A percentile compares a stretch with the other conserved stretches of the same genome.
These are phyloP conservation scores for Penicillium sp. DNA, from an alignment of 2,329 filamentous ascomycete species.

Conservation along the genomic window DNA sequence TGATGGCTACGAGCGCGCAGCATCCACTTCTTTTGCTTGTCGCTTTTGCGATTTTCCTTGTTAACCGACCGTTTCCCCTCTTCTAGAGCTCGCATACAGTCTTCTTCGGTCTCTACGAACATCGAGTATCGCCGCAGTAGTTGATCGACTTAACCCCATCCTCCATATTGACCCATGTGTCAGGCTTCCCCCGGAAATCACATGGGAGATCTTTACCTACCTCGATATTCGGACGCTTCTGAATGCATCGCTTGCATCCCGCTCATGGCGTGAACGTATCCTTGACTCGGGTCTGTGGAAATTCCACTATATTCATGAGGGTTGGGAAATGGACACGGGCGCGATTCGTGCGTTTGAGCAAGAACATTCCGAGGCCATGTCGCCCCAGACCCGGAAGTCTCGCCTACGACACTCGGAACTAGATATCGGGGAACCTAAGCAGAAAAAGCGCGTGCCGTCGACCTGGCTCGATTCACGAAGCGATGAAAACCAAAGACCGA, in stretches of 20 bases:
- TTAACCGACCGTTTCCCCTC: conserved; percentile 20
- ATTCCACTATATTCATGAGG: conserved; percentile 76
- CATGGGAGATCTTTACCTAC: conserved; percentile 82
- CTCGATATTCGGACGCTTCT: conserved; percentile 80
- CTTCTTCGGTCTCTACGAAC: conserved; percentile 77
- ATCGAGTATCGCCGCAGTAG: conserved; percentile 74
- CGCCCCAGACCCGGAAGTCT: conserved; percentile 47
- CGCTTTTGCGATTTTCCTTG: conserved; percentile 6
- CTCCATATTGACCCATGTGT: conserved; percentile 91
- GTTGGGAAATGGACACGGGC: conserved; percentile 71
- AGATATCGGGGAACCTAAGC: conserved; percentile 51
- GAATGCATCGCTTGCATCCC: conserved; percentile 73
- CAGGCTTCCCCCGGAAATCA: conserved; percentile 85
- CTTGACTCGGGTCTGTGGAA: conserved; percentile 86
- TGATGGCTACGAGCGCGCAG: background rate
- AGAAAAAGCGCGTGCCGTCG: conserved; percentile 54
- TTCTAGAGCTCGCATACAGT: conserved; percentile 73
- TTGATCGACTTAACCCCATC: conserved; percentile 74
- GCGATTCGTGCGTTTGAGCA: conserved; percentile 69
- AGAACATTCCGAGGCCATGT: conserved; percentile 40
- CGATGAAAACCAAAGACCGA: conserved; percentile 7
- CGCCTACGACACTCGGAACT: conserved; percentile 49
- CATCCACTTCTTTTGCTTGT: background rate
- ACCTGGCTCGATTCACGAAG: conserved; percentile 45
- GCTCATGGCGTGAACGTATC: conserved; percentile 76